A percentile compares a stretch with the other conserved stretches of the same genome.
Conservation (phyloP, 2,329 filamentous ascomycete species). For the Penicillium sp. region DNA sequence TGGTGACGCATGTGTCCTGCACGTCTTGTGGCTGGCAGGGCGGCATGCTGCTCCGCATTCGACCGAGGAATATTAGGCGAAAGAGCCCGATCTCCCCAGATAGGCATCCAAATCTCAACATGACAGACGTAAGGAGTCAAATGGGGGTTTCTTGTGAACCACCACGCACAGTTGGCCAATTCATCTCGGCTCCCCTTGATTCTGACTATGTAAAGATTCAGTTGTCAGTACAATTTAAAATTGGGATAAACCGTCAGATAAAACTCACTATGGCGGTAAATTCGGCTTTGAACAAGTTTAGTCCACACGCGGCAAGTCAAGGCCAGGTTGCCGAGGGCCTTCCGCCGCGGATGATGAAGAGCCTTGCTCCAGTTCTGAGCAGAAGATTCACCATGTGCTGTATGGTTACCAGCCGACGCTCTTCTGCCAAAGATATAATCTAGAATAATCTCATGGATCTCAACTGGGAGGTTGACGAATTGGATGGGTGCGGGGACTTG, state of each 20-base stretch:
- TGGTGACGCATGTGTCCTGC: background rate
- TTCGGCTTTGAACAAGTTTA: slow-evolving; percentile 64
- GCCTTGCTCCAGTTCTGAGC: slow-evolving; percentile 62
- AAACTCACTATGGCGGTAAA: slow-evolving; percentile 63
- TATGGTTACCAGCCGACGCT: slow-evolving; percentile 51
- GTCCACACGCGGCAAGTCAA: slow-evolving; percentile 62
- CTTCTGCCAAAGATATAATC: slow-evolving; percentile 69
- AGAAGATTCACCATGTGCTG: slow-evolving; percentile 53
- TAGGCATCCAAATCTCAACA: slow-evolving; percentile 74
- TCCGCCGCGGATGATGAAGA: slow-evolving; percentile 64
- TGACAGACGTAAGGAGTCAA: slow-evolving; percentile 66
- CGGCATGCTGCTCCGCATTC: background rate
- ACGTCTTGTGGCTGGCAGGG: background rate
- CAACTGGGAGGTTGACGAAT: slow-evolving; percentile 56
- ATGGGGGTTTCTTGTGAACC: slow-evolving; percentile 59
- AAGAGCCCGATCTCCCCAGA: slow-evolving; percentile 57
- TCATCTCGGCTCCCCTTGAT: slow-evolving; percentile 67
- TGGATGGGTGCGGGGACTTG: slow-evolving; percentile 4
- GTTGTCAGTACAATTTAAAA: background rate
- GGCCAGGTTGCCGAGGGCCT: slow-evolving; percentile 64
- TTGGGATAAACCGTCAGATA: background rate
- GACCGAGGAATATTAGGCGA: slow-evolving; percentile 42
- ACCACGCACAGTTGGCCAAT: slow-evolving; percentile 57
- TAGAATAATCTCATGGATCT: slow-evolving; percentile 70
- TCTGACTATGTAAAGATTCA: slow-evolving; percentile 54